Evolutionary conservation across 1,284 basidiomycete genomes (phyloP).

Genomic region (Pulchroboletus neoregius): DNA sequence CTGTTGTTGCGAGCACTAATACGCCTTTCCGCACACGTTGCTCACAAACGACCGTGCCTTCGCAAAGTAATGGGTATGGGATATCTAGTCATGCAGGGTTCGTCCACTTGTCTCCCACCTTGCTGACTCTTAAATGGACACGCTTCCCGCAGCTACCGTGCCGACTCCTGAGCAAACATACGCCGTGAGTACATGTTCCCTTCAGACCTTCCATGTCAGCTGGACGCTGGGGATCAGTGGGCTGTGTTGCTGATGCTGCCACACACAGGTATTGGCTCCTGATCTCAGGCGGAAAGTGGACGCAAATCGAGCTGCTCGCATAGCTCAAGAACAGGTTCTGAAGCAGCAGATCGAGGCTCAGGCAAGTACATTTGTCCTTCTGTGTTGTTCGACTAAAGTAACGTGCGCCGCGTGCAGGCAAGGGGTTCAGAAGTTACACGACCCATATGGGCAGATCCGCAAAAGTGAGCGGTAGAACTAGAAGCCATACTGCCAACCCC

Average conservation of each 20-base stretch:
- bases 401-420: constrained; percentile 13
- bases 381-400: constrained; percentile 3
- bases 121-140: constrained; percentile 7
- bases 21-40: background rate
- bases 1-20: constrained; percentile 11
- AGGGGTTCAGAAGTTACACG: constrained; percentile 46
- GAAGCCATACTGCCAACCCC: background rate
- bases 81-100: constrained; percentile 63
- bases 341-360: constrained; percentile 52
- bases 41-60: background rate
- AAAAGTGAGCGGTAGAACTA: constrained; percentile 12
- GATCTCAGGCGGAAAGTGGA: constrained; percentile 67
- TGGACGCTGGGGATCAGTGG: background rate
- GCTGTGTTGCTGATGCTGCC: constrained; percentile 1
- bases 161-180: constrained; percentile 45
- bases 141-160: constrained; percentile 45
- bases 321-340: constrained; percentile 52
- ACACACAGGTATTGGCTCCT: constrained; percentile 57
- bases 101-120: constrained; percentile 24
- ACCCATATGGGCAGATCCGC: constrained; percentile 47
- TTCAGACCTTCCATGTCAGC: background rate
- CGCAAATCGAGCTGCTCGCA: constrained; percentile 51
- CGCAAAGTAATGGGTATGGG: constrained; percentile 56
- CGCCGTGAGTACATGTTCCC: constrained; percentile 27
- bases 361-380: constrained; percentile 38